Evolutionary conservation across 208 protist species (phyloP).

Genomic region (Acanthamoeba healyi): DNA sequence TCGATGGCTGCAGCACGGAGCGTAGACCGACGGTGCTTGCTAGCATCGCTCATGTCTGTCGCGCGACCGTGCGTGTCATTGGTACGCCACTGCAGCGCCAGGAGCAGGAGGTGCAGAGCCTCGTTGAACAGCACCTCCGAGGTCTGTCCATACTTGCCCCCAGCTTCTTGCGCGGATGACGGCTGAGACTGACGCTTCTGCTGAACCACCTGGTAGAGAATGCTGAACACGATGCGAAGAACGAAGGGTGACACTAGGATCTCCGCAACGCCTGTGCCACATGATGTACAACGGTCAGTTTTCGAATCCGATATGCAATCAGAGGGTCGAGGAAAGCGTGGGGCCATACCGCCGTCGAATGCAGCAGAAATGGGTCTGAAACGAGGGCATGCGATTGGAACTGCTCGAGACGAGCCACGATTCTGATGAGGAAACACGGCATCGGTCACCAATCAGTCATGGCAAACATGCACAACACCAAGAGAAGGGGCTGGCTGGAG

Average conservation of each 20-base stretch:
- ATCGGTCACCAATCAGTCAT: no score
- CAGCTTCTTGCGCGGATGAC: not conserved
- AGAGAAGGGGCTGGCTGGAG: not conserved
- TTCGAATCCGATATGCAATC: not conserved
- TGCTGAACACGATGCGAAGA: not conserved
- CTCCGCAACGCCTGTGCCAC: not conserved
- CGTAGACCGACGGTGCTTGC: not conserved
- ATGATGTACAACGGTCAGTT: not conserved
- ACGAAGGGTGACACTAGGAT: conserved; percentile 29
- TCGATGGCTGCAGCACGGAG: not conserved
- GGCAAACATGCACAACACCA: not conserved
- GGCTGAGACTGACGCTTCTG: not conserved
- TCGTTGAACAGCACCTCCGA: conserved; percentile 64
- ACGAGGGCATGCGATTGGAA: conserved; percentile 11
- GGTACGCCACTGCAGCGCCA: conserved; percentile 17
- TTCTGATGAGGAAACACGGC: not conserved
- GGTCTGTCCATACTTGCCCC: not conserved
- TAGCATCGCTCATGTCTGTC: not conserved
- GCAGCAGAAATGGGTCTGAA: conserved; percentile 16
- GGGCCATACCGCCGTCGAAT: not conserved
- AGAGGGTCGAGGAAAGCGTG: not conserved
- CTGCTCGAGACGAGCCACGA: not conserved
- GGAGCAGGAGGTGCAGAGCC: not conserved
- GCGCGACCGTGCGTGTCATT: not conserved
- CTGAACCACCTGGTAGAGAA: conserved; percentile 43